These are phyloP conservation scores for Xylaria intraflava DNA, from an alignment of 495 filamentous ascomycete genomes.

Conservation along the genomic window DNA sequence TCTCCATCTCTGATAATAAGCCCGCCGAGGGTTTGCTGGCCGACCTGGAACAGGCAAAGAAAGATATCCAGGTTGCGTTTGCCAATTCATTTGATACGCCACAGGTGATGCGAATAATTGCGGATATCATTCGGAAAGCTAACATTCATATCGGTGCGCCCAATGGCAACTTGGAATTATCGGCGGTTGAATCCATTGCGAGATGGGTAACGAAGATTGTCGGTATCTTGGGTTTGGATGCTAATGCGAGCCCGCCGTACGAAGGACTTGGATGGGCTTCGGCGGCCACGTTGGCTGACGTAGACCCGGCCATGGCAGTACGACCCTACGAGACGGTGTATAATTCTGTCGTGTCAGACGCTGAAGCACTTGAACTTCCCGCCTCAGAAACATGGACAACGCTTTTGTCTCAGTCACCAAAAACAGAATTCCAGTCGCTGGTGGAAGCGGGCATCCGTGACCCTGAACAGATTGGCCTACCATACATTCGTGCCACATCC, in stretches of 20 bases:
- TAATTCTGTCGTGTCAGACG: conserved; percentile 31
- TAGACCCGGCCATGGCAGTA: conserved; percentile 39
- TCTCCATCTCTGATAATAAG: conserved; percentile 31
- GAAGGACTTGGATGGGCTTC: conserved; percentile 77
- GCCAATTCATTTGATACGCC: conserved; percentile 88
- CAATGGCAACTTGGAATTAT: conserved; percentile 42
- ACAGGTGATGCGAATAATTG: conserved; percentile 64
- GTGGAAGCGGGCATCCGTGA: conserved; percentile 35
- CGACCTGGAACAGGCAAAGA: conserved; percentile 57
- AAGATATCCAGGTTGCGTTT: conserved; percentile 58
- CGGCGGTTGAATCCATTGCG: conserved; percentile 54
- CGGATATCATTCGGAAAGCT: conserved; percentile 63
- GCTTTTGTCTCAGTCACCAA: conserved; percentile 32
- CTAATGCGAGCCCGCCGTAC: conserved; percentile 49
- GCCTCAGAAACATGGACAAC: conserved; percentile 28
- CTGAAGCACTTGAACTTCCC: conserved; percentile 24
- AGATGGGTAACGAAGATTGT: conserved; percentile 80
- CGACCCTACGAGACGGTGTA: conserved; percentile 39
- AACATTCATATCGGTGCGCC: conserved; percentile 61
- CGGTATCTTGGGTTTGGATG: conserved; percentile 79
- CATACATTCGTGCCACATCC: conserved; percentile 59
- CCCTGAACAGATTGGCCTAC: conserved; percentile 49
- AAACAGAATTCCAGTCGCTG: conserved; percentile 36
- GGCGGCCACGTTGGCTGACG: conserved; percentile 47
- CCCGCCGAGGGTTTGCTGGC: conserved; percentile 23